A percentile compares a stretch with the other conserved stretches of the same genome.
These are phyloP conservation scores for Termitomyces sp. DNA, from an alignment of 768 basidiomycete genomes.

Conservation along the genomic window DNA sequence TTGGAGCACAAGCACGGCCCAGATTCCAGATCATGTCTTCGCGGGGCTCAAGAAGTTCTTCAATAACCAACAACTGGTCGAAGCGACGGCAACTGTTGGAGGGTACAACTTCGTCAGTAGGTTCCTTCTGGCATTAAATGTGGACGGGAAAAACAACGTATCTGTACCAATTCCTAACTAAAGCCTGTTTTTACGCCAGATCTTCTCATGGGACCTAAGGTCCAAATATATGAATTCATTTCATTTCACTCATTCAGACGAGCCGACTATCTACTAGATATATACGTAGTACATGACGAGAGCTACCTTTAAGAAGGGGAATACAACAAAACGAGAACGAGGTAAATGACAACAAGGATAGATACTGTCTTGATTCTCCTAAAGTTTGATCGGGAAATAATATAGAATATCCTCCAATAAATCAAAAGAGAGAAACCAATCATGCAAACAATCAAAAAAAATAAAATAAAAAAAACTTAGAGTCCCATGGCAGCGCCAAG, in stretches of 20 bases:
- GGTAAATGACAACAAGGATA: not conserved
- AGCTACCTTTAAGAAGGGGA: not conserved
- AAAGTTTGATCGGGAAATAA: not conserved
- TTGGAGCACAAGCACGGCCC: conserved; percentile 21
- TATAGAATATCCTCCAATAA: conserved; percentile 13
- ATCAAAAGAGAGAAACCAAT: conserved; percentile 3
- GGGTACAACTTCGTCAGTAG: conserved; percentile 28
- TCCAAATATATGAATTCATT: not conserved
- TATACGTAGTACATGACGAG: conserved; percentile 6
- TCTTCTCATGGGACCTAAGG: too few relatives aligned
- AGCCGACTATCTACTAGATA: not conserved
- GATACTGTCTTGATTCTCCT: not conserved
- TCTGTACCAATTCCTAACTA: conserved; percentile 21
- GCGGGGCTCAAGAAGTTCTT: conserved; percentile 18
- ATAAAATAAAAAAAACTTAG: too few relatives aligned
- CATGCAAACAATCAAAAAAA: not conserved
- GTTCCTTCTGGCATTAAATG: conserved; percentile 23
- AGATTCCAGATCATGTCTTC: conserved; percentile 21
- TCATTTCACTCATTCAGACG: too few relatives aligned
- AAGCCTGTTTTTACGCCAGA: not conserved
- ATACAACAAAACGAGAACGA: conserved; percentile 6
- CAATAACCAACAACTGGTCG: conserved; percentile 22
- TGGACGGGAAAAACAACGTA: conserved; percentile 24
- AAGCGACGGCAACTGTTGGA: conserved; percentile 23
- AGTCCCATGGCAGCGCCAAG: conserved; percentile 39